Evolutionary conservation across 257 asterid species (phyloP), one percentile per base, ranked within the genome.

Genomic region (Ilex asprella): DNA sequence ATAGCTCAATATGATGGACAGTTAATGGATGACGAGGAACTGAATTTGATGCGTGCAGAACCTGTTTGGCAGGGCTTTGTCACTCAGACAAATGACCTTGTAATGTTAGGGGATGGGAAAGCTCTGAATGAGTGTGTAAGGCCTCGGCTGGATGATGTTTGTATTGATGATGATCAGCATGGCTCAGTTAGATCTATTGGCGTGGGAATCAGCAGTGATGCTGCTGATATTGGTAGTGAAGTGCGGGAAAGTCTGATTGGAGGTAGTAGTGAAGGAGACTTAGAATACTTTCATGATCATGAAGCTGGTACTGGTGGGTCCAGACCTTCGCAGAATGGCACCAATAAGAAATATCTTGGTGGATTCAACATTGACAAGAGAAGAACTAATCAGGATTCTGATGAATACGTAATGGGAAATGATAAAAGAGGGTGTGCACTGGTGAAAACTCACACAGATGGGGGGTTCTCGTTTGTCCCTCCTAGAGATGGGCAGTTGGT

Each of bases 141-240:
- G 81, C 68, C 79, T 41, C 79, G 62, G n/a, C 65, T 78, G 12
- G 96, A 83, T 68, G 95, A 87, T 76, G 67, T 75, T 30, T 79
- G 84, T 71, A 35, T 81, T 81, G 97, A 93, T 63, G 96, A 93
- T 63, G 95, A 89, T 76, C 97, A 84, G 58, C 96, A 93, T 8
- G 92, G 96, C 70, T 93, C 99, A 8, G 96, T 93, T 63, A 80
- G 99, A 74, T 93, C 99, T n/a, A 93, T 93, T 72, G 99, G 99
- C 31, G 99, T 93, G 31, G 97, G 99, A 63, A 85, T 93, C 66
- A 93, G 81, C 72, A 87, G 94, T 67, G 97, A 93, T 77, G 91
- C 83, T 70, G 99, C 99, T 62, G 95, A 89, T 55, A 70, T 92
- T 35, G 97, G 96, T 65, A 88, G 96, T 65, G 96, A 91, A 78